These are phyloP conservation scores for Silene vulgaris DNA, from an alignment of 179 eudicot genomes.

Conservation along the genomic window DNA sequence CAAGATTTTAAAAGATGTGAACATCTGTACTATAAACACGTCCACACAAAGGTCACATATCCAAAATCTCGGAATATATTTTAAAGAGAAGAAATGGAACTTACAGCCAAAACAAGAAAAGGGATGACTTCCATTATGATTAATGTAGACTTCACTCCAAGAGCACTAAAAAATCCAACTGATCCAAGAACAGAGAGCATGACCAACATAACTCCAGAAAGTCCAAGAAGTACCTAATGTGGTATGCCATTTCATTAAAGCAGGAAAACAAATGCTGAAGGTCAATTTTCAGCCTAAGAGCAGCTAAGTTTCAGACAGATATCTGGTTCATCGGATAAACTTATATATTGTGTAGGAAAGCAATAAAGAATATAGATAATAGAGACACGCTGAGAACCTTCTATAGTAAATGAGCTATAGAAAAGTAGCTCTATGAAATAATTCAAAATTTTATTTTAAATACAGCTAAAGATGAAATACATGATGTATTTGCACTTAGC, in stretches of 20 bases:
- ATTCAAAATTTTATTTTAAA: not conserved
- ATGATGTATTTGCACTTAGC: not conserved
- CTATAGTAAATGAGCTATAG: not conserved
- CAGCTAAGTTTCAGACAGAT: not conserved
- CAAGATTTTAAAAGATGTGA: not conserved
- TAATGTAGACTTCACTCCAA: constrained; percentile 95
- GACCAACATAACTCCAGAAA: constrained; percentile 89
- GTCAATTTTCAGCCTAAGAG: constrained; percentile 15
- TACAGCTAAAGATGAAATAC: constrained; percentile 10
- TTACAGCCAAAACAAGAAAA: constrained; percentile 96
- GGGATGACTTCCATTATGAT: constrained; percentile 99
- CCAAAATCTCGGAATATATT: not conserved
- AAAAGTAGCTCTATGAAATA: not conserved
- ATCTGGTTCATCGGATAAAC: not conserved
- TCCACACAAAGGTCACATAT: not conserved
- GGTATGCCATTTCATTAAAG: not conserved
- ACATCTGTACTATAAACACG: not conserved
- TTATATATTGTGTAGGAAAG: not conserved
- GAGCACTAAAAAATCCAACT: constrained; percentile 94
- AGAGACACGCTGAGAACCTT: not conserved
- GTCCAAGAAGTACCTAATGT: constrained; percentile 81
- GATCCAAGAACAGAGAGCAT: constrained; percentile 97
- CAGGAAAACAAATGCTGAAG: not conserved
- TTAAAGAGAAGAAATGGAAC: constrained; percentile 26
- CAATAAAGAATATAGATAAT: not conserved